A percentile compares a stretch with the other conserved stretches of the same genome.
Conservation (phyloP, 2,329 filamentous ascomycete species). For the Chrysoporthe austroafricana region DNA sequence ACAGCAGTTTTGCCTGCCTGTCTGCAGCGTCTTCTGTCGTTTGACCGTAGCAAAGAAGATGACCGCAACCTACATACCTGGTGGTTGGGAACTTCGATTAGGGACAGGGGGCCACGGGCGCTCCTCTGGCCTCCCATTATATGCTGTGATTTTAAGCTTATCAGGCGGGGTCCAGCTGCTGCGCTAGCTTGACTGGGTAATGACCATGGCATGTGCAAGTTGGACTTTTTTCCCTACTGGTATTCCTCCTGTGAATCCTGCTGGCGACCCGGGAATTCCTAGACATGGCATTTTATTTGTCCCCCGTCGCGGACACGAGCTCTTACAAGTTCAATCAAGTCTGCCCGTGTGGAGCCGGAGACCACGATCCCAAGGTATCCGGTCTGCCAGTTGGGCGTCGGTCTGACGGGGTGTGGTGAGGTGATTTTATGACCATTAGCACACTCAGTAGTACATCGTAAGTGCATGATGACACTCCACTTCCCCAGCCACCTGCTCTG, state of each 20-base stretch:
- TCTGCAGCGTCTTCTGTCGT: not conserved
- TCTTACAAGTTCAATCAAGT: too few relatives aligned
- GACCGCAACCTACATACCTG: not conserved
- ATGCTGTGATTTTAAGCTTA: constrained; percentile 3
- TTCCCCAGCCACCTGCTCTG: not conserved
- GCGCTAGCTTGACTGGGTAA: not conserved
- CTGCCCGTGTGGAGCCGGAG: too few relatives aligned
- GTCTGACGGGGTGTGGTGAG: too few relatives aligned
- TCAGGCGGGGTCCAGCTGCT: not conserved
- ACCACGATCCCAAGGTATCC: too few relatives aligned
- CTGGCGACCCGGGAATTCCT: too few relatives aligned
- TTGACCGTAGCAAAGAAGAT: not conserved
- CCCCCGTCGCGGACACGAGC: too few relatives aligned
- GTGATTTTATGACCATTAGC: not conserved
- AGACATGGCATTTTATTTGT: too few relatives aligned
- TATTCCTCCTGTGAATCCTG: too few relatives aligned
- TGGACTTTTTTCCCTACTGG: not conserved
- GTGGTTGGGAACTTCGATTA: not conserved
- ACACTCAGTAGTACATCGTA: not conserved
- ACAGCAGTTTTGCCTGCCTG: not conserved
- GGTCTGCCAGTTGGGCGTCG: too few relatives aligned
- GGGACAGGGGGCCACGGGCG: not conserved
- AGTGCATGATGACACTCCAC: not conserved
- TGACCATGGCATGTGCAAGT: not conserved
- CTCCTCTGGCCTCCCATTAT: not conserved